phyloP scores from a whole-genome alignment of 345 rosid species.

The Microthlaspi erraticum region DNA sequence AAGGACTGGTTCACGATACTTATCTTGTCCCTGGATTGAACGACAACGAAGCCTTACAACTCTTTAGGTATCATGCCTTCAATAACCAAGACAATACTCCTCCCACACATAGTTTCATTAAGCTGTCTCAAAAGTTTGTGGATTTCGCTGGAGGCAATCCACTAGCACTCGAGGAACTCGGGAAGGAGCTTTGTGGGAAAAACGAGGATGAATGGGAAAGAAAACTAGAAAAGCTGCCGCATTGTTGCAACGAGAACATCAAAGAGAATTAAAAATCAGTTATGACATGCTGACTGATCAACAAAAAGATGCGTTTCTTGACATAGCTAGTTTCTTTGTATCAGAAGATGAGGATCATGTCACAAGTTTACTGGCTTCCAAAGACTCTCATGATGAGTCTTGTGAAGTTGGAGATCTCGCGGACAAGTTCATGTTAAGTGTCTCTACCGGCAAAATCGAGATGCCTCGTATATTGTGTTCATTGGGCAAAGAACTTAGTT shows the following conservation, averaged over 20 bases:
- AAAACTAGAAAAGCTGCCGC: slow-evolving; percentile 4
- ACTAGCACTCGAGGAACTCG: slow-evolving; percentile 40
- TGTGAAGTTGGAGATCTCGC: not conserved
- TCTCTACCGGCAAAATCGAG: not conserved
- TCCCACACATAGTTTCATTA: not conserved
- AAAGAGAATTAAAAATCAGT: slow-evolving; percentile 23
- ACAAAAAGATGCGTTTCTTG: slow-evolving; percentile 37
- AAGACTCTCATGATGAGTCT: slow-evolving; percentile 6
- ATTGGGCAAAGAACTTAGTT: slow-evolving; percentile 29
- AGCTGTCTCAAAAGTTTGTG: slow-evolving; percentile 8
- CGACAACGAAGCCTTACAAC: slow-evolving; percentile 10
- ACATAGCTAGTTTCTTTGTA: slow-evolving; percentile 43
- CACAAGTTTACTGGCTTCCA: not conserved
- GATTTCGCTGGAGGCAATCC: slow-evolving; percentile 42
- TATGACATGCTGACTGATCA: slow-evolving; percentile 30
- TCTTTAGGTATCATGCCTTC: slow-evolving; percentile 26
- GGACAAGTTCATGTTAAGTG: slow-evolving; percentile 34
- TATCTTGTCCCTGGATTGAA: slow-evolving; percentile 7
- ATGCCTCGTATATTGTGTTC: slow-evolving; percentile 43
- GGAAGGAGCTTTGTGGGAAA: slow-evolving; percentile 14
- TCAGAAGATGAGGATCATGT: not conserved
- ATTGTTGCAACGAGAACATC: slow-evolving; percentile 18
- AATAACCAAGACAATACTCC: not conserved
- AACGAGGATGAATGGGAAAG: slow-evolving; percentile 18
- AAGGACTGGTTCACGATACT: not conserved